Evolutionary conservation across 495 filamentous ascomycete genomes (phyloP), one percentile per base, ranked within the genome.

Genomic region (Chaetomium fimeti): DNA sequence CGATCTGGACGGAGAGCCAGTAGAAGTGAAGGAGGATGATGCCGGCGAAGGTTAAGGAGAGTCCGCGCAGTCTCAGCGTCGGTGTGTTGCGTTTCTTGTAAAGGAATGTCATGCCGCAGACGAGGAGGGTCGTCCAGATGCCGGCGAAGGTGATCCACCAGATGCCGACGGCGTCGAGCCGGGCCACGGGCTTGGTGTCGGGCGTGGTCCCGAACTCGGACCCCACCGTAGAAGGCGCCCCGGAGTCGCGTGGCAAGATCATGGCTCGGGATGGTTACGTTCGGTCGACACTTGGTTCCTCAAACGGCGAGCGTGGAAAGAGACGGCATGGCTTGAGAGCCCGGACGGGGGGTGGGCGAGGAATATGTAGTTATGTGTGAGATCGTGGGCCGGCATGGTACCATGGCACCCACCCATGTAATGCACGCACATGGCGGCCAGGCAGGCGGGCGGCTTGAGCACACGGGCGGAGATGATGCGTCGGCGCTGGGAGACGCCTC

Each of bases 1-100:
- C 85, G 36, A 88, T 77, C 66, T 90, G 81, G 49, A 85, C 80
- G 15, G 82, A 73, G 47, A 81, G 67, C 69, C 83, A 81, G 77
- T 91, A 92, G 28, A 88, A 66, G 68, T 91, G 89, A 29, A 90
- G 80, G 38, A 88, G 76, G 16, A 79, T 66, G 49, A 89, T 77
- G 28, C 86, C 83, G 16, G 82, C 75, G 54, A 89, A 78, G 8
- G 85, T 83, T 22, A 90, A 75, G 24, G 75, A 70, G 48, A 91
- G 74, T 55, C 84, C 84, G 40, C 89, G 85, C 60, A 91, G 84
- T 28, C 84, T 81, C n/a, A 91, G 76, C 16, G 82, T 82, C 16
- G 87, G 83, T 16, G 76, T 75, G 53, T 82, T 59, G 13, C 88
- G 88, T 60, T 85, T 76, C 13, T 51, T 29, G 64, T 84, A 78